A percentile compares a stretch with the other conserved stretches of the same genome.
These are phyloP conservation scores for Haberlea rhodopensis DNA, from an alignment of 257 asterid genomes.

Conservation along the genomic window DNA sequence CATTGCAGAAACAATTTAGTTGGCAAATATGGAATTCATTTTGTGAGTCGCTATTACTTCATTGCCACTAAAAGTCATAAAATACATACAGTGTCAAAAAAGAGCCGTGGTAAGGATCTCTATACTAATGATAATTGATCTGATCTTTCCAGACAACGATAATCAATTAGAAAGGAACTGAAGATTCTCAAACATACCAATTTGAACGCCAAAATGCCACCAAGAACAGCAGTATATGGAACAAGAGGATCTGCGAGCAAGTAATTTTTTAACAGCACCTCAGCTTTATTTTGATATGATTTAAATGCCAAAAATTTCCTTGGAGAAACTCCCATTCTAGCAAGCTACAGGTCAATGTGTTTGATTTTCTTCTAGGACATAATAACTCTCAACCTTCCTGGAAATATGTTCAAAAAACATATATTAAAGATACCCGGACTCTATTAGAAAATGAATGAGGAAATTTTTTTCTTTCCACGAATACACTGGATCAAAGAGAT, in stretches of 20 bases:
- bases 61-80: conserved; percentile 2
- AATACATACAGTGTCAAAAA: conserved; percentile 4
- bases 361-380: conserved; percentile 38
- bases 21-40: conserved; percentile 13
- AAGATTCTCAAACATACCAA: conserved; percentile 49
- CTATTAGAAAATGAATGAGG: background rate
- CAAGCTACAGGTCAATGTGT: conserved; percentile 32
- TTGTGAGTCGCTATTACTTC: background rate
- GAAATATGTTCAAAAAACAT: conserved; percentile 23
- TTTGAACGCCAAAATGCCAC: conserved; percentile 76
- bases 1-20: conserved; percentile 4
- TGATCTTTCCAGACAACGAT: conserved; percentile 19
- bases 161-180: conserved; percentile 19
- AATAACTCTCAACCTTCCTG: conserved; percentile 36
- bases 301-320: conserved; percentile 54
- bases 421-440: background rate
- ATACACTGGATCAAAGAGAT: background rate
- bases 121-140: background rate
- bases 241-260: conserved; percentile 77
- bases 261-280: conserved; percentile 65
- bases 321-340: conserved; percentile 54
- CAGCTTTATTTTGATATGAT: conserved; percentile 73
- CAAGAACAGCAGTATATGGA: conserved; percentile 74
- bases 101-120: conserved; percentile 6
- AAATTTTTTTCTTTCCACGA: conserved; percentile 1